Evolutionary conservation across 140 eudicot species (phyloP).

Genomic region (Anethum foeniculum): DNA sequence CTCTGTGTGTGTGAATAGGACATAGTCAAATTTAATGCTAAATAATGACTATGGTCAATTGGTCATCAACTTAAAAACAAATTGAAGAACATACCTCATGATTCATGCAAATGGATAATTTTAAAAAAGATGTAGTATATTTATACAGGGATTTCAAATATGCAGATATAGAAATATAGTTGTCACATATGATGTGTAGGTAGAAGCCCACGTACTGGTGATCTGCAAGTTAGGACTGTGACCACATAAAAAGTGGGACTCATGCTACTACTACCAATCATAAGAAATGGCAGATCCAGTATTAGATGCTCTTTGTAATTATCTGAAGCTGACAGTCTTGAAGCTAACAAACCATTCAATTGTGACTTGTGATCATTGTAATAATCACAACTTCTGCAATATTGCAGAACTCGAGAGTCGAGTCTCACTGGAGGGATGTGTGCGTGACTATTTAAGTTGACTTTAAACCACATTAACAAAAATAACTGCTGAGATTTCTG

Average conservation of each 20-base stretch:
- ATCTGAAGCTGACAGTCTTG: neutral
- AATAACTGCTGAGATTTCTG: neutral
- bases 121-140: neutral
- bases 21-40: neutral
- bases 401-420: neutral
- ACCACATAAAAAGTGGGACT: constrained; percentile 1
- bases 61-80: neutral
- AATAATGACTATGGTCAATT: neutral
- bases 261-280: neutral
- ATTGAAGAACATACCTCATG: neutral
- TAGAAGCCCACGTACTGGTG: neutral
- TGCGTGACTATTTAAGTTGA: neutral
- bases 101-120: constrained; percentile 3
- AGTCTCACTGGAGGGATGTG: neutral
- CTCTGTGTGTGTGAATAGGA: neutral
- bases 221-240: constrained; percentile 7
- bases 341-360: neutral
- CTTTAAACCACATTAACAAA: neutral
- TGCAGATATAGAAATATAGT: neutral
- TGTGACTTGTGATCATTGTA: neutral
- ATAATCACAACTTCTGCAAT: too few species aligned
- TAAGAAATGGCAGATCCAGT: constrained; percentile 4
- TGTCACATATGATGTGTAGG: neutral
- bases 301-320: neutral
- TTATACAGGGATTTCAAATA: neutral